Conservation (phyloP, 2,329 filamentous ascomycete genomes). For the Sarocladium oryzae region DNA sequence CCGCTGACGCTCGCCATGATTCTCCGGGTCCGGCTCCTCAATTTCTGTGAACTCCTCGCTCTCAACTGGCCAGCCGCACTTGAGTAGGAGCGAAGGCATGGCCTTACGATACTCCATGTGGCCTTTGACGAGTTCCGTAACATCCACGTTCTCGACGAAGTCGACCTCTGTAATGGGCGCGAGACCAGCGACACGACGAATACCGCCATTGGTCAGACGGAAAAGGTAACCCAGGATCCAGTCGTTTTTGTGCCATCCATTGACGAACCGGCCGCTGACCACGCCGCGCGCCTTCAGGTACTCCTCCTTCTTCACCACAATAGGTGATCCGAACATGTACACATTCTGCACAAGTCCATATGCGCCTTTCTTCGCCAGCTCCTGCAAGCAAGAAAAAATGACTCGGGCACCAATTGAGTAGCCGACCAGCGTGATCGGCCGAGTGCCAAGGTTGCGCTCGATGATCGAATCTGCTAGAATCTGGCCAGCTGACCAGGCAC, state of each 20-base stretch:
- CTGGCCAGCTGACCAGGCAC: conserved; percentile 80
- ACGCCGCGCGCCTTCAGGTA: conserved; percentile 76
- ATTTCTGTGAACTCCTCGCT: conserved; percentile 95
- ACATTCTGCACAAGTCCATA: conserved; percentile 90
- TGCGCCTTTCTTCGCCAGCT: conserved; percentile 77
- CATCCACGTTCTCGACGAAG: conserved; percentile 82
- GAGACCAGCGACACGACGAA: conserved; percentile 81
- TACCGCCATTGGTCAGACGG: conserved; percentile 85
- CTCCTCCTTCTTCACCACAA: conserved; percentile 88
- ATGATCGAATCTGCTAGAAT: conserved; percentile 93
- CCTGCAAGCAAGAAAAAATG: conserved; percentile 84
- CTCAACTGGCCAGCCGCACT: conserved; percentile 86
- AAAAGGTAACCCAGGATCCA: conserved; percentile 98
- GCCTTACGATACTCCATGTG: conserved; percentile 96
- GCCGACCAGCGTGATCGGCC: conserved; percentile 87
- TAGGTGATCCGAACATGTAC: conserved; percentile 86
- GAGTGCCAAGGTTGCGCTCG: conserved; percentile 81
- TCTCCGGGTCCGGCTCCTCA: conserved; percentile 93
- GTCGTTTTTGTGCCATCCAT: conserved; percentile 89
- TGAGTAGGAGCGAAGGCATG: conserved; percentile 81
- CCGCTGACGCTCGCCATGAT: conserved; percentile 77
- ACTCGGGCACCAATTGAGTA: conserved; percentile 90
- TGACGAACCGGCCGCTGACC: conserved; percentile 87
- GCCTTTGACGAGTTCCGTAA: conserved; percentile 77
- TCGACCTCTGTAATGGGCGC: conserved; percentile 68